phyloP scores from a whole-genome alignment of 305 asterid genomes.

The Fraxinus ornus region DNA sequence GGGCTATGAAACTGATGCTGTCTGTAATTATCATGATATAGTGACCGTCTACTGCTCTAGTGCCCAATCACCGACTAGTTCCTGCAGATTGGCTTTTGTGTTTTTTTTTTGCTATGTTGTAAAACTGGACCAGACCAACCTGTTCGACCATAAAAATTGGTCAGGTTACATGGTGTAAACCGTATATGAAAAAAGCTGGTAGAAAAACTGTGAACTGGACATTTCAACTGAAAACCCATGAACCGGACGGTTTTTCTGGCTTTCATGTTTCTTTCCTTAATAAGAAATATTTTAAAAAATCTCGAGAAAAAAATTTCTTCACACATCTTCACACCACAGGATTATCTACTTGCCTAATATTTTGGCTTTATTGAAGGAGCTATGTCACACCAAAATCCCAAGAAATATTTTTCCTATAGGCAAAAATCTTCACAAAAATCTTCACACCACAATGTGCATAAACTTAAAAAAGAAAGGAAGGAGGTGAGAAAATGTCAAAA shows the following conservation, averaged over 20 bases:
- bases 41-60: neutral
- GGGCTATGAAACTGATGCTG: neutral
- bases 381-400: neutral
- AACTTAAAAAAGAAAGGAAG: neutral
- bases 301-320: neutral
- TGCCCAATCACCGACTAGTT: neutral
- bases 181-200: neutral
- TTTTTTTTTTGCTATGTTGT: neutral
- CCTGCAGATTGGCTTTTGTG: neutral
- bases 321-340: neutral
- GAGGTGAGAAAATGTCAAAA: neutral
- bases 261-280: neutral
- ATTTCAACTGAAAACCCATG: neutral
- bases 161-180: neutral
- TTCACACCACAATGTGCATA: neutral
- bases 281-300: neutral
- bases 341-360: neutral
- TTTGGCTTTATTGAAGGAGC: neutral
- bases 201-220: neutral
- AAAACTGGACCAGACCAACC: neutral
- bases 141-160: neutral
- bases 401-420: neutral
- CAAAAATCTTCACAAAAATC: neutral
- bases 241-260: neutral
- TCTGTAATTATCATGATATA: neutral